These are phyloP conservation scores for Gastrolobium bilobum DNA, from an alignment of 306 rosid genomes.

Conservation along the genomic window DNA sequence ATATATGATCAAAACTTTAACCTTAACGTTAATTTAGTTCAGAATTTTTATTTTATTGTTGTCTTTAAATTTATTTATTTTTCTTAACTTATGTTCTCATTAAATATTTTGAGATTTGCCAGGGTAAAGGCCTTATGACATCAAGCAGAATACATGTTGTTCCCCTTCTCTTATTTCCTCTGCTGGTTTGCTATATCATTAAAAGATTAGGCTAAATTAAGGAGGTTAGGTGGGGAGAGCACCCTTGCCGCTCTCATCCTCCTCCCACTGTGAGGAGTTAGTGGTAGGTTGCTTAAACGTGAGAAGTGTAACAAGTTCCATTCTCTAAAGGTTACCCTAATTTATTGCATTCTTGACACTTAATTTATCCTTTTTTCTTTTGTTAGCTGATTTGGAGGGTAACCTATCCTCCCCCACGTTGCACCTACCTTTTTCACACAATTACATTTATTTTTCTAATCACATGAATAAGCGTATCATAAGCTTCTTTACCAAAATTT, in stretches of 20 bases:
- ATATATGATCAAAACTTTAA: conserved; percentile 23
- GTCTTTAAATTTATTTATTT: neutral
- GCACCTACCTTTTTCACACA: conserved; percentile 20
- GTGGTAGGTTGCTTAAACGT: conserved; percentile 13
- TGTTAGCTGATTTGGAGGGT: neutral
- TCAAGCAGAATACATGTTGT: neutral
- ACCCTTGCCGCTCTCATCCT: conserved; percentile 12
- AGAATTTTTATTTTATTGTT: neutral
- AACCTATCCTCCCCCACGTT: conserved; percentile 19
- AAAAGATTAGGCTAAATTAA: neutral
- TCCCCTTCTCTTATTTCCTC: conserved; percentile 13
- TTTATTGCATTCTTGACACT: neutral
- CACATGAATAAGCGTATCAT: neutral
- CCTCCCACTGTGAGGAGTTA: conserved; percentile 20
- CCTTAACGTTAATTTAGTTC: conserved; percentile 4
- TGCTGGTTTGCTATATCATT: conserved; percentile 29
- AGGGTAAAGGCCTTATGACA: conserved; percentile 1
- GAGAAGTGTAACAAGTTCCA: neutral
- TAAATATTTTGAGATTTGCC: conserved; percentile 7
- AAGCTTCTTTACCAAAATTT: neutral
- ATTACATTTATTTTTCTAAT: neutral
- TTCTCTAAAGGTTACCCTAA: neutral
- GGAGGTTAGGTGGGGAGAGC: conserved; percentile 20
- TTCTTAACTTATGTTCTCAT: neutral
- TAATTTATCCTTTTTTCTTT: neutral